Evolutionary conservation across 345 rosid species (phyloP).

Genomic region (Aurinia saxatilis): DNA sequence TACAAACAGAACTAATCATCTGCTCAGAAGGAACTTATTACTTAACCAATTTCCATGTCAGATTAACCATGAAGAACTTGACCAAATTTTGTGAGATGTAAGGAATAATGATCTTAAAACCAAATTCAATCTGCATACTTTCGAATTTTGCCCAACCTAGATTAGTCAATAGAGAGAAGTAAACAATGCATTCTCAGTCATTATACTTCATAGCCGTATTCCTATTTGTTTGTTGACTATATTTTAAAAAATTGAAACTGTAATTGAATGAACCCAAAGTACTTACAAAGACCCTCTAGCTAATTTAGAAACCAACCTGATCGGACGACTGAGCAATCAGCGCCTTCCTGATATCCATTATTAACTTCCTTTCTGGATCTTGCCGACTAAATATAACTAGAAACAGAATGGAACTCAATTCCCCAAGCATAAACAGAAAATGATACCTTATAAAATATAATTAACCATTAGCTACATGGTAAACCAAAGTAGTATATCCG

Average conservation of each 20-base stretch:
- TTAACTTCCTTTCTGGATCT: slow-evolving; percentile 90
- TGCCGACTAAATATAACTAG: slow-evolving; percentile 86
- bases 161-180: not conserved
- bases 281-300: slow-evolving; percentile 4
- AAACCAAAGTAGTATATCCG: slow-evolving; percentile 3
- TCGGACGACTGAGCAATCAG: slow-evolving; percentile 55
- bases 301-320: slow-evolving; percentile 53
- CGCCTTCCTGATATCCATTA: slow-evolving; percentile 96
- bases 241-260: not conserved
- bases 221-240: not conserved
- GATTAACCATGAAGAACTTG: too few species aligned
- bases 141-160: not conserved
- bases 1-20: not conserved
- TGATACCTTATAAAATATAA: slow-evolving; percentile 1
- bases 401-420: slow-evolving; percentile 27
- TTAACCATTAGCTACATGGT: slow-evolving; percentile 7
- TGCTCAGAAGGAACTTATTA: not conserved
- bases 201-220: not conserved
- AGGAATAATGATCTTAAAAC: not conserved
- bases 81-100: not conserved
- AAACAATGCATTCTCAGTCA: not conserved
- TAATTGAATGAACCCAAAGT: not conserved
- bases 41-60: too few species aligned
- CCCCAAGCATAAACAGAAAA: not conserved
- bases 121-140: not conserved